phyloP scores from a whole-genome alignment of 139 green algal genomes.

The Micromonas commoda region DNA sequence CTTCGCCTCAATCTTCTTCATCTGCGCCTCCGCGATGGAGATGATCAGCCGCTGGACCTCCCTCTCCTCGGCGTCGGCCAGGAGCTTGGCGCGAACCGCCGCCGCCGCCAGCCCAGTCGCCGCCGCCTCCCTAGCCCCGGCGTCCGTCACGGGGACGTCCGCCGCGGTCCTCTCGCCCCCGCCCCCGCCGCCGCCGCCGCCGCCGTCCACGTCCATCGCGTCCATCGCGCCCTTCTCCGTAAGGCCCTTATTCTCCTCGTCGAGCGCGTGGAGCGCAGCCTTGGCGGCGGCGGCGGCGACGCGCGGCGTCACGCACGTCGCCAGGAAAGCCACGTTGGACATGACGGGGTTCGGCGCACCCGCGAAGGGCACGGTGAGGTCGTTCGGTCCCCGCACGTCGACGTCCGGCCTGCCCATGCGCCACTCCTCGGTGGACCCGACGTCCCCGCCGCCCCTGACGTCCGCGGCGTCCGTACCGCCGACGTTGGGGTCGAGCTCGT shows the following conservation, averaged over 20 bases:
- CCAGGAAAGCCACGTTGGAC: conserved; percentile 68
- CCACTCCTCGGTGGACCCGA: too few relatives aligned
- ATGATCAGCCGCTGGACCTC: conserved; percentile 68
- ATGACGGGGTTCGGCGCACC: conserved; percentile 76
- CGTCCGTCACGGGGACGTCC: conserved; percentile 15
- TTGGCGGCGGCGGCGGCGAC: conserved; percentile 77
- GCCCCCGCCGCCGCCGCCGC: not conserved
- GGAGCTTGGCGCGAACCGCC: conserved; percentile 52
- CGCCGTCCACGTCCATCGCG: conserved; percentile 10
- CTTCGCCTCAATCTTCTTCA: conserved; percentile 43
- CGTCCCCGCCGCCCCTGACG: too few relatives aligned
- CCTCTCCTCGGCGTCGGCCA: conserved; percentile 66
- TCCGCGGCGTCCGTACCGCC: not conserved
- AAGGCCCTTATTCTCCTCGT: conserved; percentile 31
- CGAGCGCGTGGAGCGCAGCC: conserved; percentile 65
- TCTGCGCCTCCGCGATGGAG: conserved; percentile 27
- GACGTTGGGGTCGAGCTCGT: conserved; percentile 44
- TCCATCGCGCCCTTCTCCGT: not conserved
- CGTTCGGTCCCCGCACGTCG: too few relatives aligned
- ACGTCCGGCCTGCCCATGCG: too few relatives aligned
- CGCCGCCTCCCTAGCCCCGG: conserved; percentile 39
- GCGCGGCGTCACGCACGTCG: conserved; percentile 62
- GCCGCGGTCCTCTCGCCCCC: not conserved
- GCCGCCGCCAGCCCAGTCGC: conserved; percentile 57
- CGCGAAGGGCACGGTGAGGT: conserved; percentile 66